These are phyloP conservation scores for Candida ascalaphidarum DNA, from an alignment of 805 yeast genomes.

Conservation along the genomic window DNA sequence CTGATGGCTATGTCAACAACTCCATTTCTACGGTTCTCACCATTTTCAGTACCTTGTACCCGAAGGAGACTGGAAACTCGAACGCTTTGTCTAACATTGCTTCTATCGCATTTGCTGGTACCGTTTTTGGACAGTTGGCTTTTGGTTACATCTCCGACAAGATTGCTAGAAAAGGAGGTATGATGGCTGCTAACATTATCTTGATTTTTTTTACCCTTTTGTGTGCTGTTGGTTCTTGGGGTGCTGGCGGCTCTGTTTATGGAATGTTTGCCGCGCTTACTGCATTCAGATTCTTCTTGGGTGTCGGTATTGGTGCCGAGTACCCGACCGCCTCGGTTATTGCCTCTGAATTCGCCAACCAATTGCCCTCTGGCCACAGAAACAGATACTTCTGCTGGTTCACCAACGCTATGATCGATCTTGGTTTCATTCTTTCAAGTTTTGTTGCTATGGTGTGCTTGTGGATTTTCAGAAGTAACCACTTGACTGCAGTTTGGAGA, in stretches of 20 bases:
- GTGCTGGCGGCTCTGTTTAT: constrained; percentile 53
- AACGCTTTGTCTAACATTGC: constrained; percentile 72
- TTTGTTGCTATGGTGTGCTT: constrained; percentile 80
- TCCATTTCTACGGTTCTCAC: constrained; percentile 73
- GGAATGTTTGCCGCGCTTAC: constrained; percentile 83
- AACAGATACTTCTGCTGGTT: constrained; percentile 87
- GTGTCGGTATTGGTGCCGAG: constrained; percentile 91
- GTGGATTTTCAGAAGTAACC: constrained; percentile 69
- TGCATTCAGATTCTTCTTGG: constrained; percentile 78
- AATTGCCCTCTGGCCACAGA: constrained; percentile 73
- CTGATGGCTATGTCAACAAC: constrained; percentile 90
- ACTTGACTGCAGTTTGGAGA: constrained; percentile 86
- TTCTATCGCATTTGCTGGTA: constrained; percentile 87
- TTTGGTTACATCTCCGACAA: constrained; percentile 82
- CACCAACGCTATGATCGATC: constrained; percentile 81
- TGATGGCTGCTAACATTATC: constrained; percentile 70
- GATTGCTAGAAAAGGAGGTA: constrained; percentile 72
- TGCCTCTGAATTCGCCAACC: constrained; percentile 82
- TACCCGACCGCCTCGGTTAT: constrained; percentile 92
- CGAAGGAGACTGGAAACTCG: constrained; percentile 50
- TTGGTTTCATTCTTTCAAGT: constrained; percentile 75
- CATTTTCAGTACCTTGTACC: constrained; percentile 60
- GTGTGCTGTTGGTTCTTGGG: constrained; percentile 65
- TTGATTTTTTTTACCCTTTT: constrained; percentile 72
- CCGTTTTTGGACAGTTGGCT: constrained; percentile 73